A percentile compares a stretch with the other conserved stretches of the same genome.
These are phyloP conservation scores for Dillenia suffruticosa DNA, from an alignment of 164 flowering plant genomes.

Conservation along the genomic window DNA sequence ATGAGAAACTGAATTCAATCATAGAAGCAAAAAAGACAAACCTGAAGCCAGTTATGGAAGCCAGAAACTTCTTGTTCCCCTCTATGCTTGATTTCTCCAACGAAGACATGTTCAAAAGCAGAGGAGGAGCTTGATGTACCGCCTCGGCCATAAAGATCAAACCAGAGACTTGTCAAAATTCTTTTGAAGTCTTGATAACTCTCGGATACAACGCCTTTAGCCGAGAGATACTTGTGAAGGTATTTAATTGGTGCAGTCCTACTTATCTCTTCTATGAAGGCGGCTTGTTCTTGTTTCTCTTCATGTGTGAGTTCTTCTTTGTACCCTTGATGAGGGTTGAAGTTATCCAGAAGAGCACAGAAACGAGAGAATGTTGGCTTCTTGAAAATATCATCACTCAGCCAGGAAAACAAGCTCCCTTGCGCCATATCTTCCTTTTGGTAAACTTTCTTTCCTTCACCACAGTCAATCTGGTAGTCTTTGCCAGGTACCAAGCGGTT, in stretches of 20 bases:
- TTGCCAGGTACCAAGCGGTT: slow-evolving; percentile 84
- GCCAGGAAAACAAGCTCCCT: slow-evolving; percentile 62
- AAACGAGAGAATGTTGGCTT: slow-evolving; percentile 82
- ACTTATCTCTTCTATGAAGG: slow-evolving; percentile 91
- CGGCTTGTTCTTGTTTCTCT: slow-evolving; percentile 83
- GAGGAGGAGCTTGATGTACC: slow-evolving; percentile 80
- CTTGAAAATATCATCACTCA: slow-evolving; percentile 59
- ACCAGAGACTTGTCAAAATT: slow-evolving; percentile 71
- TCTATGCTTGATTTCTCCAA: slow-evolving; percentile 83
- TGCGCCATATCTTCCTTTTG: slow-evolving; percentile 80
- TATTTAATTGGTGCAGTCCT: slow-evolving; percentile 92
- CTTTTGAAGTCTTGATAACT: slow-evolving; percentile 60
- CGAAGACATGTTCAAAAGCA: slow-evolving; percentile 97
- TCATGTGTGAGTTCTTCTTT: slow-evolving; percentile 73
- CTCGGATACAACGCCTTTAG: slow-evolving; percentile 47
- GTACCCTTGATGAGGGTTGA: slow-evolving; percentile 75
- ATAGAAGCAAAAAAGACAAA: slow-evolving; percentile 7
- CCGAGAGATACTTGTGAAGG: slow-evolving; percentile 70
- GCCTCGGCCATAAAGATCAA: slow-evolving; percentile 80
- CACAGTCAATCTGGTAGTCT: slow-evolving; percentile 88
- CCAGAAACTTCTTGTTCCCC: slow-evolving; percentile 84
- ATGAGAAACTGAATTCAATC: too few species aligned
- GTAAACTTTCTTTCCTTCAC: slow-evolving; percentile 82
- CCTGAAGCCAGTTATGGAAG: slow-evolving; percentile 99
- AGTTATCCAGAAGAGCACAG: slow-evolving; percentile 85